phyloP scores from a whole-genome alignment of 352 stramenopile species.

The Saprolegnia diclina region DNA sequence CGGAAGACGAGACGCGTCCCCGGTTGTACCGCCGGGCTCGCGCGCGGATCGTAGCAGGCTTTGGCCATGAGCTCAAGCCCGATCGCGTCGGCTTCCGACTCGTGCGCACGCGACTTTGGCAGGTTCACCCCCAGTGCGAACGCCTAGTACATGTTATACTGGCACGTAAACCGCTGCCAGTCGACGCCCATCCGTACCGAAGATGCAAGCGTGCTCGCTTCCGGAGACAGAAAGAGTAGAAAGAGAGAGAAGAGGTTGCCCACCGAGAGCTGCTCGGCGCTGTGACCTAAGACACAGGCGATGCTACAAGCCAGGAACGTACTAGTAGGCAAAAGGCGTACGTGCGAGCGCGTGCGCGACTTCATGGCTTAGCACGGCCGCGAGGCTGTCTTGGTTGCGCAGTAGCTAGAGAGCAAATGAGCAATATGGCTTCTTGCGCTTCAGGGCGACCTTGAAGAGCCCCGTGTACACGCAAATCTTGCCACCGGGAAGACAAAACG shows the following conservation, averaged over 20 bases:
- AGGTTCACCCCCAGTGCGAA: constrained; percentile 48
- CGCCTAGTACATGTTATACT: constrained; percentile 37
- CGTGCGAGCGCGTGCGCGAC: constrained; percentile 58
- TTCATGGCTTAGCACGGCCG: constrained; percentile 67
- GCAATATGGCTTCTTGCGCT: background rate
- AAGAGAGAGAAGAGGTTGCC: constrained; percentile 37
- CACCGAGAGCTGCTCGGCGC: constrained; percentile 65
- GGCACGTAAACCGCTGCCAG: background rate
- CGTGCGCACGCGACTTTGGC: constrained; percentile 50
- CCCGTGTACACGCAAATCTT: constrained; percentile 74
- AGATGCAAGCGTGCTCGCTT: background rate
- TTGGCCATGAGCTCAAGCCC: constrained; percentile 51
- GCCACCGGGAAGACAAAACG: constrained; percentile 60
- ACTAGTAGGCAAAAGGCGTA: no score
- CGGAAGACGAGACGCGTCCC: constrained; percentile 34
- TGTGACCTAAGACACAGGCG: constrained; percentile 58
- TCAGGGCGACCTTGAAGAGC: constrained; percentile 42
- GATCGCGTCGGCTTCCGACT: constrained; percentile 52
- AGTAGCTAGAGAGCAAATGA: constrained; percentile 30
- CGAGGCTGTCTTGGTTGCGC: constrained; percentile 51
- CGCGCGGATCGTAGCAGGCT: constrained; percentile 50
- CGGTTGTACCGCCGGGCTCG: constrained; percentile 52
- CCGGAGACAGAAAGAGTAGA: constrained; percentile 11
- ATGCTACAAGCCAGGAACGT: constrained; percentile 2
- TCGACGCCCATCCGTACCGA: background rate